Percentiles rank a stretch among this genome's conserved stretches.
phyloP scores from a whole-genome alignment of 2,329 filamentous ascomycete genomes.

The Clonostachys chloroleuca region DNA sequence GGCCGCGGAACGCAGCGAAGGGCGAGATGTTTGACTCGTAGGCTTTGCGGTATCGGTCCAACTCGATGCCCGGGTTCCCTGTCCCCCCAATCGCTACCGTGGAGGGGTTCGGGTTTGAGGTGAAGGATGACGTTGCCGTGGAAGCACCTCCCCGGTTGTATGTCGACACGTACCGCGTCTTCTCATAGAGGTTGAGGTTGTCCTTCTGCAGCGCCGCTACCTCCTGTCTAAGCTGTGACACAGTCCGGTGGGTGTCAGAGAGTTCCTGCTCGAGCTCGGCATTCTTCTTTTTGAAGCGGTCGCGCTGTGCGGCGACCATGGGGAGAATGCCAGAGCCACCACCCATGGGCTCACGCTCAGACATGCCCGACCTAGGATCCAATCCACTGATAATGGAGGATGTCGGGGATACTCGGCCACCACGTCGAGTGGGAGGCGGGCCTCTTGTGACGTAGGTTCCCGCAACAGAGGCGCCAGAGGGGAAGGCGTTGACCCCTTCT shows the following conservation, averaged over 20 bases:
- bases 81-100: conserved; percentile 57
- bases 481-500: conserved; percentile 77
- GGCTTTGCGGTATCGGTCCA: conserved; percentile 84
- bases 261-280: conserved; percentile 85
- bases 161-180: conserved; percentile 91
- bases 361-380: conserved; percentile 54
- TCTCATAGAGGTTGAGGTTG: conserved; percentile 94
- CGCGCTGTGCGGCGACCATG: conserved; percentile 96
- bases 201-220: conserved; percentile 91
- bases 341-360: conserved; percentile 59
- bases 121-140: conserved; percentile 56
- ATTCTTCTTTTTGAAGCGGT: conserved; percentile 97
- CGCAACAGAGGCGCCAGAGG: conserved; percentile 86
- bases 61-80: conserved; percentile 55
- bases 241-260: conserved; percentile 74
- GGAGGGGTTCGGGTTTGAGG: conserved; percentile 70
- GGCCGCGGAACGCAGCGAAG: conserved; percentile 91
- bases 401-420: conserved; percentile 76
- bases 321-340: conserved; percentile 85
- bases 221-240: conserved; percentile 85
- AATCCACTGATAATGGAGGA: conserved; percentile 99
- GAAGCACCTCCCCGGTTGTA: conserved; percentile 71
- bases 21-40: conserved; percentile 96
- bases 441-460: conserved; percentile 75
- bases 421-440: conserved; percentile 56